phyloP scores from a whole-genome alignment of 2,329 filamentous ascomycete species.

The Talaromyces marneffei region DNA sequence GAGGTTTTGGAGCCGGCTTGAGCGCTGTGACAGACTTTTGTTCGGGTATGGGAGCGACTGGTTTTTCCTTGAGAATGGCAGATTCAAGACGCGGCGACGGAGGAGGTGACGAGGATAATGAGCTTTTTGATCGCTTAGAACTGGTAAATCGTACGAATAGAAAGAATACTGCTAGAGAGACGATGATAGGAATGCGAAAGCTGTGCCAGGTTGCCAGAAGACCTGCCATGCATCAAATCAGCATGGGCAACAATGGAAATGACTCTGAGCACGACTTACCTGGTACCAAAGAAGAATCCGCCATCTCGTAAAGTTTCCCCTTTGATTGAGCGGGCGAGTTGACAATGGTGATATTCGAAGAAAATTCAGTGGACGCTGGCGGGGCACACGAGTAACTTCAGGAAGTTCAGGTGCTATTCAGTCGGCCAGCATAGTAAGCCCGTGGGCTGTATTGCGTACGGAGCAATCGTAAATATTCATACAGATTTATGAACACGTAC shows the following conservation, averaged over 20 bases:
- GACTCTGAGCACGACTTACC: neutral
- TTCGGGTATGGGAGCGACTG: neutral
- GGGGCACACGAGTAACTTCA: neutral
- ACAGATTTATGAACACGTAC: neutral
- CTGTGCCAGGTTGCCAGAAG: conserved; percentile 43
- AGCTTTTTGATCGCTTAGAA: conserved; percentile 23
- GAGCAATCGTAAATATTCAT: neutral
- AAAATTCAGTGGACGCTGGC: neutral
- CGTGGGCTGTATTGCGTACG: too few species aligned
- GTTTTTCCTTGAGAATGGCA: neutral
- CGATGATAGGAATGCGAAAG: conserved; percentile 42
- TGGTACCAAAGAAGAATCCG: conserved; percentile 1
- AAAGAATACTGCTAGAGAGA: conserved; percentile 33
- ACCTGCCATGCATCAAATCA: conserved; percentile 22
- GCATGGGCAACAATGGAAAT: neutral
- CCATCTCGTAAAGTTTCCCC: neutral
- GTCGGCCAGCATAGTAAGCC: neutral
- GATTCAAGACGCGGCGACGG: conserved; percentile 23
- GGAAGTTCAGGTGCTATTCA: neutral
- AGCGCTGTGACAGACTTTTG: neutral
- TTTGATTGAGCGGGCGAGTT: neutral
- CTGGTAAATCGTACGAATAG: conserved; percentile 17
- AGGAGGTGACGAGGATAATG: conserved; percentile 27
- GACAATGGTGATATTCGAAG: neutral
- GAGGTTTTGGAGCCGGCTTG: conserved; percentile 15